A percentile compares a stretch with the other conserved stretches of the same genome.
These are phyloP conservation scores for Volvox africanus DNA, from an alignment of 139 green algal genomes.

Conservation along the genomic window DNA sequence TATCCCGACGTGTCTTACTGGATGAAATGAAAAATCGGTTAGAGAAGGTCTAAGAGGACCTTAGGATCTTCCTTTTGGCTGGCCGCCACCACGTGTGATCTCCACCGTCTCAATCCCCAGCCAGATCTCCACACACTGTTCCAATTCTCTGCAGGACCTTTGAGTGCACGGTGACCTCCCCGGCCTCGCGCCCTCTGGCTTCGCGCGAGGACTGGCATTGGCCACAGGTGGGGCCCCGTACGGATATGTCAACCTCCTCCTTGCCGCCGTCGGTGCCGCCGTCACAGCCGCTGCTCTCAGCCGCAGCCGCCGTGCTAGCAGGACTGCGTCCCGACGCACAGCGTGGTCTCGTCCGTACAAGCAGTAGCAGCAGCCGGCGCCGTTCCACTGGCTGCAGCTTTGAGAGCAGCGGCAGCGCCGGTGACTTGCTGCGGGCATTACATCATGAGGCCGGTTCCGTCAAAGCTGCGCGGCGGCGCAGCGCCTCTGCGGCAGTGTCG, in stretches of 20 bases:
- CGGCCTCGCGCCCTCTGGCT: neutral
- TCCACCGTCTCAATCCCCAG: no score
- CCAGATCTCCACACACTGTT: neutral
- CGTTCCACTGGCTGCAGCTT: constrained; percentile 3
- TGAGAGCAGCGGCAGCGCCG: constrained; percentile 7
- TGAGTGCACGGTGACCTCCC: neutral
- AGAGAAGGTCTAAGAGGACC: no score
- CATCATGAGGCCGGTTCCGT: neutral
- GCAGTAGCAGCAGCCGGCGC: constrained; percentile 1
- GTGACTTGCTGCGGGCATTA: neutral
- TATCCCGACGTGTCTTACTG: no score
- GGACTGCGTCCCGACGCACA: neutral
- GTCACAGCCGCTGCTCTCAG: neutral
- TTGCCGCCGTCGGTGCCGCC: neutral
- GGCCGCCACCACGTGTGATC: no score
- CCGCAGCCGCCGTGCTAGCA: neutral
- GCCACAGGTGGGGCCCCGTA: neutral
- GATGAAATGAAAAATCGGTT: no score
- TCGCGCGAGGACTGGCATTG: neutral
- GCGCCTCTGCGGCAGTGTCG: neutral
- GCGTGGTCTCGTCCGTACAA: neutral
- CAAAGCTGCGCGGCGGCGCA: neutral
- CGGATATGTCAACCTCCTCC: neutral
- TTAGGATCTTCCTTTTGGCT: no score
- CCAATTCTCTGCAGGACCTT: neutral